These are phyloP conservation scores for Teratosphaeria nubilosa DNA, from an alignment of 2,329 filamentous ascomycete genomes.

Conservation along the genomic window DNA sequence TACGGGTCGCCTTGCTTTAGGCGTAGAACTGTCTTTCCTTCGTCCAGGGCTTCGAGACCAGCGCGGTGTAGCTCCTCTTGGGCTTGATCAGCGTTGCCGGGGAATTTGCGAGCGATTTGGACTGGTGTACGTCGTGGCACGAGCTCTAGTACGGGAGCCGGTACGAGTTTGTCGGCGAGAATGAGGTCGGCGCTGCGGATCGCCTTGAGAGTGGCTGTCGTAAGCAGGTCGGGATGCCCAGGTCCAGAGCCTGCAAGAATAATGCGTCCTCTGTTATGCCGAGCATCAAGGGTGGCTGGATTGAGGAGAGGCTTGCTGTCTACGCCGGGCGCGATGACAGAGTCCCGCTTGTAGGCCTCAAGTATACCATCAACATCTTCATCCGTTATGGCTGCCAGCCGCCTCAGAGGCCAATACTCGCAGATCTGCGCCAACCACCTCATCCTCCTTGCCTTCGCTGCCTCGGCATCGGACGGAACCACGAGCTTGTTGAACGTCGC, in stretches of 20 bases:
- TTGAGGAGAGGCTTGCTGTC: constrained; percentile 20
- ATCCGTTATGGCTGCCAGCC: constrained; percentile 69
- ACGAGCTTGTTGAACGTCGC: constrained; percentile 79
- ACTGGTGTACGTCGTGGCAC: constrained; percentile 83
- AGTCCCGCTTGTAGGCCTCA: constrained; percentile 52
- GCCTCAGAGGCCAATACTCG: constrained; percentile 91
- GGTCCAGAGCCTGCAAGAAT: constrained; percentile 87
- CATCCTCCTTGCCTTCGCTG: constrained; percentile 69
- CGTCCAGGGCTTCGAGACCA: constrained; percentile 57
- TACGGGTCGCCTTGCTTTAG: constrained; percentile 97
- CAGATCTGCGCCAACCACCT: constrained; percentile 93
- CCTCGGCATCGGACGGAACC: constrained; percentile 60
- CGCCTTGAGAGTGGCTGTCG: constrained; percentile 67
- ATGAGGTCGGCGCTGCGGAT: constrained; percentile 68
- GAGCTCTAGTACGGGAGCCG: constrained; percentile 73
- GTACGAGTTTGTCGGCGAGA: constrained; percentile 77
- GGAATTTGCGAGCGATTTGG: constrained; percentile 92
- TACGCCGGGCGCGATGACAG: constrained; percentile 20
- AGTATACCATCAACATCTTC: constrained; percentile 68
- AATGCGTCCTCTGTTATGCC: constrained; percentile 52
- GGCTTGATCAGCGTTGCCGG: constrained; percentile 87
- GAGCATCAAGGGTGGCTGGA: constrained; percentile 20
- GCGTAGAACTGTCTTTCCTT: constrained; percentile 71
- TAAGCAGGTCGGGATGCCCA: constrained; percentile 85
- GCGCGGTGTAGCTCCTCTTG: constrained; percentile 79